Conservation (phyloP, 768 basidiomycete species). For the Xerocomus brunneocitrinus region DNA sequence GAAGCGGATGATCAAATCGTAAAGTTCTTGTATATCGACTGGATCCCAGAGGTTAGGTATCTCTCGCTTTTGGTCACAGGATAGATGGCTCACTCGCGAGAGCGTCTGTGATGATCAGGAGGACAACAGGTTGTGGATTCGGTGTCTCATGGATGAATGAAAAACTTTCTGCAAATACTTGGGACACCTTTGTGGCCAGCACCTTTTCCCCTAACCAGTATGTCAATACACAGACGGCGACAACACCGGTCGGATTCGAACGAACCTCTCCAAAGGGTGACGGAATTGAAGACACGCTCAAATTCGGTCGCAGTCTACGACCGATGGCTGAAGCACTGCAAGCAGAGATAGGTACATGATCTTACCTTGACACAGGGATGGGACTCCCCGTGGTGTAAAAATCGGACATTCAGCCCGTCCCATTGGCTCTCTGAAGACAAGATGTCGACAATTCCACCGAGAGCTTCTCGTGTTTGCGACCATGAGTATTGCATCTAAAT, state of each 20-base stretch:
- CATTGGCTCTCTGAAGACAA: slow-evolving; percentile 12
- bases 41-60: neutral
- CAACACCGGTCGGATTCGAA: neutral
- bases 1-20: slow-evolving; percentile 5
- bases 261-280: slow-evolving; percentile 17
- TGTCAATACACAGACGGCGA: neutral
- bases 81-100: slow-evolving; percentile 11
- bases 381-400: slow-evolving; percentile 10
- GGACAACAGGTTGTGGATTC: slow-evolving; percentile 5
- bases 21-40: slow-evolving; percentile 15
- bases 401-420: slow-evolving; percentile 17
- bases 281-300: slow-evolving; percentile 17
- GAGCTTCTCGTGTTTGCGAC: slow-evolving; percentile 19
- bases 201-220: slow-evolving; percentile 9
- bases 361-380: slow-evolving; percentile 9
- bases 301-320: slow-evolving; percentile 17
- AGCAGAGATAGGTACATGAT: neutral
- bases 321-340: neutral
- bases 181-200: slow-evolving; percentile 14
- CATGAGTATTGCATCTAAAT: slow-evolving; percentile 21
- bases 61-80: neutral
- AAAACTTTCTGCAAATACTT: slow-evolving; percentile 18
- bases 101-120: slow-evolving; percentile 21
- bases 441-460: slow-evolving; percentile 9
- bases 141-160: neutral